Percentiles rank a stretch among this genome's conserved stretches.
These are phyloP conservation scores for Aspergillus biplanus DNA, from an alignment of 495 filamentous ascomycete species.

Conservation along the genomic window DNA sequence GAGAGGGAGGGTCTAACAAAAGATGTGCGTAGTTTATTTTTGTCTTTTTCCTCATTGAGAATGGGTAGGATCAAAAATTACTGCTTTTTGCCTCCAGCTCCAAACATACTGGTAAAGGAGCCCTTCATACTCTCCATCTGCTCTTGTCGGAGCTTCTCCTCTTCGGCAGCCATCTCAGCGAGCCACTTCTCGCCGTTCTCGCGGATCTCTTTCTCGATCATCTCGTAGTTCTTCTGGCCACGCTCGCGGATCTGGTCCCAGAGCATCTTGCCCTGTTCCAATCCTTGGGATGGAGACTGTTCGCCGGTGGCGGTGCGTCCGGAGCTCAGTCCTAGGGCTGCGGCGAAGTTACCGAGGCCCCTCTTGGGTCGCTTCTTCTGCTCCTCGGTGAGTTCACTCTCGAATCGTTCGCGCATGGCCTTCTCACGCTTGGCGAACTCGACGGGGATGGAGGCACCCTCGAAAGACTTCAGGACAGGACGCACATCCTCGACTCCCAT, in stretches of 20 bases:
- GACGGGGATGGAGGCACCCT: constrained; percentile 79
- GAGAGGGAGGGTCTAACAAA: background rate
- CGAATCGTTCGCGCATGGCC: constrained; percentile 75
- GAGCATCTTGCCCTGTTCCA: constrained; percentile 90
- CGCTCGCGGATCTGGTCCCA: constrained; percentile 90
- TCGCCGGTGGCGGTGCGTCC: constrained; percentile 63
- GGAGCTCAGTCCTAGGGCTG: constrained; percentile 75
- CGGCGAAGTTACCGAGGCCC: constrained; percentile 64
- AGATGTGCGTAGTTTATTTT: background rate
- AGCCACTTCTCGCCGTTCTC: constrained; percentile 94
- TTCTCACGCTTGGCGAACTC: constrained; percentile 92
- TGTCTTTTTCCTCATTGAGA: background rate
- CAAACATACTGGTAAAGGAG: constrained; percentile 62
- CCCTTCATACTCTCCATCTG: constrained; percentile 86
- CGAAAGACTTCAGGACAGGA: constrained; percentile 81
- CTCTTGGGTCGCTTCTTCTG: constrained; percentile 61
- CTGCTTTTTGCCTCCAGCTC: constrained; percentile 38
- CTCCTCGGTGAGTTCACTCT: constrained; percentile 74
- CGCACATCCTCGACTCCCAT: constrained; percentile 88
- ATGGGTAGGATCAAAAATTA: constrained; percentile 22
- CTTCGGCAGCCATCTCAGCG: constrained; percentile 81
- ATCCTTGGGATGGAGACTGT: constrained; percentile 67
- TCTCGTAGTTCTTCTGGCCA: constrained; percentile 85
- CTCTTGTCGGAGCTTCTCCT: constrained; percentile 85
- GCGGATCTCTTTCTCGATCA: constrained; percentile 83